Percentiles rank a stretch among this genome's conserved stretches.
Conservation (phyloP, 805 yeast genomes). For the Komagataella pseudopastoris region DNA sequence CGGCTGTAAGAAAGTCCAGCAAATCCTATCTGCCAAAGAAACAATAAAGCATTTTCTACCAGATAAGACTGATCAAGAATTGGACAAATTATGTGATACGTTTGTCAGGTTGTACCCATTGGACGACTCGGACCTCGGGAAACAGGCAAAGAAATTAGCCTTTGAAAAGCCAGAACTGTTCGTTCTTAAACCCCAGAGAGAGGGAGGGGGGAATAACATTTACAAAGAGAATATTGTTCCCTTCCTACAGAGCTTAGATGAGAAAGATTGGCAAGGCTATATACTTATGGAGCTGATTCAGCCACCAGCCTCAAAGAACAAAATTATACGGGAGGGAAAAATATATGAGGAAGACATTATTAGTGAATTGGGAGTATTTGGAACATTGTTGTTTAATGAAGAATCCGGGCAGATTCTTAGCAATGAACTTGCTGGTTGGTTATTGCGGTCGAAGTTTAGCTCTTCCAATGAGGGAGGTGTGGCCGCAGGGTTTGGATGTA, state of each 20-base stretch:
- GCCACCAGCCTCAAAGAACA: slow-evolving; percentile 58
- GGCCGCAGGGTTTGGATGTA: slow-evolving; percentile 97
- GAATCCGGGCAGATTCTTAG: slow-evolving; percentile 35
- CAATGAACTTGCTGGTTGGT: slow-evolving; percentile 72
- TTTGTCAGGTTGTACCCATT: slow-evolving; percentile 84
- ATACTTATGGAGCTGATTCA: slow-evolving; percentile 87
- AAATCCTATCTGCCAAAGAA: slow-evolving; percentile 50
- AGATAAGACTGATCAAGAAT: slow-evolving; percentile 14
- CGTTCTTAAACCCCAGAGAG: slow-evolving; percentile 95
- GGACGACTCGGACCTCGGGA: slow-evolving; percentile 56
- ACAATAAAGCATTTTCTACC: slow-evolving; percentile 35
- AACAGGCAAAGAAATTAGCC: slow-evolving; percentile 51
- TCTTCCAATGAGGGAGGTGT: slow-evolving; percentile 95
- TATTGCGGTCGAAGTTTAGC: slow-evolving; percentile 79
- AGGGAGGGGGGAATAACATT: slow-evolving; percentile 96
- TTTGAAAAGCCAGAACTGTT: slow-evolving; percentile 51
- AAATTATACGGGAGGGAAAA: slow-evolving; percentile 55
- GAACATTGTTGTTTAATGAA: slow-evolving; percentile 67
- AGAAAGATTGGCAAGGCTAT: slow-evolving; percentile 77
- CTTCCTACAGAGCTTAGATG: slow-evolving; percentile 45
- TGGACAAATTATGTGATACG: slow-evolving; percentile 30
- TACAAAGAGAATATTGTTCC: slow-evolving; percentile 77
- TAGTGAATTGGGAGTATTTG: slow-evolving; percentile 88
- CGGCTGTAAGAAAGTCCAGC: slow-evolving; percentile 92
- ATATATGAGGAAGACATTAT: slow-evolving; percentile 61